These are phyloP conservation scores for Stephania yunnanensis DNA, from an alignment of 164 flowering plant genomes.

Conservation along the genomic window DNA sequence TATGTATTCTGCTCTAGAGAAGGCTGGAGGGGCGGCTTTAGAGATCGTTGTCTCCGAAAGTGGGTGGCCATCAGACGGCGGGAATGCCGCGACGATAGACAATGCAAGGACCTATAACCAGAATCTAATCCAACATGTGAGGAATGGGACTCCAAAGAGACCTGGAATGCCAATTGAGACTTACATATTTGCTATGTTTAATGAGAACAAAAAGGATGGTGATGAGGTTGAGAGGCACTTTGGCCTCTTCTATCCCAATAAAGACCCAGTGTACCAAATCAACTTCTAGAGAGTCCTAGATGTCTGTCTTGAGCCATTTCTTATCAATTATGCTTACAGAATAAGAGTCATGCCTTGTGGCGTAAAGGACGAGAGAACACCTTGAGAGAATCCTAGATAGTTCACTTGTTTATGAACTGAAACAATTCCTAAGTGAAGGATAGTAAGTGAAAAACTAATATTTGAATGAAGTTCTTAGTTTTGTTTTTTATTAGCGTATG, in stretches of 20 bases:
- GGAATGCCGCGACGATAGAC: conserved; percentile 6
- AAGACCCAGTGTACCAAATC: conserved; percentile 16
- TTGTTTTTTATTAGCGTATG: neutral
- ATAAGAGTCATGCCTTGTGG: too few relatives aligned
- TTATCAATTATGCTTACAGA: neutral
- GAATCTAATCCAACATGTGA: conserved; percentile 20
- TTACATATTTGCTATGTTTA: conserved; percentile 26
- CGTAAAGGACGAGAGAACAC: too few relatives aligned
- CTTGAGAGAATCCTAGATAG: too few relatives aligned
- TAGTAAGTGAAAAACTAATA: neutral
- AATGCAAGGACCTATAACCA: conserved; percentile 19
- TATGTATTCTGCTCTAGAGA: conserved; percentile 27
- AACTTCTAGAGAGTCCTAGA: conserved; percentile 7
- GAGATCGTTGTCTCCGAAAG: conserved; percentile 21
- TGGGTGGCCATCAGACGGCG: conserved; percentile 25
- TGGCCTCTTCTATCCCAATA: conserved; percentile 19
- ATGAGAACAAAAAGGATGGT: conserved; percentile 20
- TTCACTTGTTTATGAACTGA: too few relatives aligned
- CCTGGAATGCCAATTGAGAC: conserved; percentile 20
- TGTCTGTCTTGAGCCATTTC: neutral
- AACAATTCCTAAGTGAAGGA: too few relatives aligned
- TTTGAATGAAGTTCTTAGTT: neutral
- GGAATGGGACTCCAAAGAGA: conserved; percentile 21
- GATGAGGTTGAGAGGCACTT: conserved; percentile 14
- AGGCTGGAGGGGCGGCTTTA: conserved; percentile 9